phyloP scores from a whole-genome alignment of 2,329 filamentous ascomycete species.

The Lachnellula arida region DNA sequence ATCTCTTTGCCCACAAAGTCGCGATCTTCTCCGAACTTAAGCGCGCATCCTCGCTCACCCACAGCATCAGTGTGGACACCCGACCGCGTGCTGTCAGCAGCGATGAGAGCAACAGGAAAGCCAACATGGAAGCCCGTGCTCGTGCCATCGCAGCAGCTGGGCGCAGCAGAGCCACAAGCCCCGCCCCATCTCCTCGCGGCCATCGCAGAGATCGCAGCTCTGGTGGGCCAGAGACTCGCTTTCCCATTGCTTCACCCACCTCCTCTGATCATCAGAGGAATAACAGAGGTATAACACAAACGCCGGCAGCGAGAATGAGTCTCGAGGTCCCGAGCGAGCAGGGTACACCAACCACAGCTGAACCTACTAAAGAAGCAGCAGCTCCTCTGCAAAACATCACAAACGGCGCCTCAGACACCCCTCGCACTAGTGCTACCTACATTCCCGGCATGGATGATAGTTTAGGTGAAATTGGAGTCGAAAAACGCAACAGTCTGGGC shows the following conservation, averaged over 20 bases:
- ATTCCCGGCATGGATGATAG: slow-evolving; percentile 27
- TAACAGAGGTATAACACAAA: slow-evolving; percentile 30
- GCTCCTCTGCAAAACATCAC: slow-evolving; percentile 6
- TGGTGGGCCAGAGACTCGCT: slow-evolving; percentile 69
- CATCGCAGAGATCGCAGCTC: slow-evolving; percentile 80
- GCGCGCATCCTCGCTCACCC: slow-evolving; percentile 70
- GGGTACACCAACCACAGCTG: slow-evolving; percentile 15
- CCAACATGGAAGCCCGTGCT: slow-evolving; percentile 89
- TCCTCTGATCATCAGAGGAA: slow-evolving; percentile 39
- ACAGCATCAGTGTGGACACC: slow-evolving; percentile 54
- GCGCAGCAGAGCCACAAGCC: slow-evolving; percentile 70
- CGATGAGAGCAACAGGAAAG: slow-evolving; percentile 91
- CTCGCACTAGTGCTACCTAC: slow-evolving; percentile 30
- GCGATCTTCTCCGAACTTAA: slow-evolving; percentile 95
- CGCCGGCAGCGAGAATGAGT: slow-evolving; percentile 50
- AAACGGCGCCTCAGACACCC: slow-evolving; percentile 11
- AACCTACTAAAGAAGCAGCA: slow-evolving; percentile 19
- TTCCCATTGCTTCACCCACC: slow-evolving; percentile 70
- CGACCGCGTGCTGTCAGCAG: slow-evolving; percentile 84
- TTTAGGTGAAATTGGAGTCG: slow-evolving; percentile 33
- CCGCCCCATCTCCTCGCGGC: slow-evolving; percentile 54
- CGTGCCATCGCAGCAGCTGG: slow-evolving; percentile 57
- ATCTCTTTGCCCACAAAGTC: slow-evolving; percentile 91
- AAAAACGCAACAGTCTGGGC: slow-evolving; percentile 63
- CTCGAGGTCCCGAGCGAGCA: slow-evolving; percentile 66